Conservation (phyloP, 495 filamentous ascomycete species). For the Talaromyces nanjingensis region DNA sequence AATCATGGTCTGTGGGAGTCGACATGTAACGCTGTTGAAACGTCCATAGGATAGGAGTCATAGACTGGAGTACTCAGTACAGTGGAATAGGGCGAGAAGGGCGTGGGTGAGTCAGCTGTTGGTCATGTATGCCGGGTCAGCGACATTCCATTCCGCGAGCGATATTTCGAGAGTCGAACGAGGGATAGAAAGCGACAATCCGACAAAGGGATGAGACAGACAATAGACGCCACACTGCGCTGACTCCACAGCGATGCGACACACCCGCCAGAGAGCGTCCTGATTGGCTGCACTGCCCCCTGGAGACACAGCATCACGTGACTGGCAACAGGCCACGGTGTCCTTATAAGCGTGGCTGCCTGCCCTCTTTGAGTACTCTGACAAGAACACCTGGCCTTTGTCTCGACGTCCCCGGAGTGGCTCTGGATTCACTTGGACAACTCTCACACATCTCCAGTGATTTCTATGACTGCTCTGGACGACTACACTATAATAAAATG, state of each 20-base stretch:
- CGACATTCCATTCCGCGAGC: too few relatives aligned
- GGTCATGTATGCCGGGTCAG: too few relatives aligned
- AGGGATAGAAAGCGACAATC: neutral
- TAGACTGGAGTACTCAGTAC: too few relatives aligned
- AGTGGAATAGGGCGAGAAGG: too few relatives aligned
- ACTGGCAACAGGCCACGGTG: constrained; percentile 30
- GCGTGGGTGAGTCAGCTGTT: too few relatives aligned
- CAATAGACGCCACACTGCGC: too few relatives aligned
- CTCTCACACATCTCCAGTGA: neutral
- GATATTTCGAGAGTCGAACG: neutral
- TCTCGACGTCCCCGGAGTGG: neutral
- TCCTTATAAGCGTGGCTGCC: constrained; percentile 27
- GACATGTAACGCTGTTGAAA: neutral
- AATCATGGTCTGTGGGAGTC: neutral
- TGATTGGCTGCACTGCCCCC: neutral
- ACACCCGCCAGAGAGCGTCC: neutral
- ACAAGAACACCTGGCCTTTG: constrained; percentile 31
- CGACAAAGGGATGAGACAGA: neutral
- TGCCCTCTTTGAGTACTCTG: constrained; percentile 5
- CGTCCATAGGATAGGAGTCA: neutral
- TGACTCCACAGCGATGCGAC: too few relatives aligned
- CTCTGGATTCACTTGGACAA: constrained; percentile 7
- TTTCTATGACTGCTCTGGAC: constrained; percentile 8
- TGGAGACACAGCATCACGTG: neutral
- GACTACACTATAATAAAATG: constrained; percentile 15